These are phyloP conservation scores for Dissophora ornata DNA, from an alignment of 192 early-diverging fungal genomes.

Conservation along the genomic window DNA sequence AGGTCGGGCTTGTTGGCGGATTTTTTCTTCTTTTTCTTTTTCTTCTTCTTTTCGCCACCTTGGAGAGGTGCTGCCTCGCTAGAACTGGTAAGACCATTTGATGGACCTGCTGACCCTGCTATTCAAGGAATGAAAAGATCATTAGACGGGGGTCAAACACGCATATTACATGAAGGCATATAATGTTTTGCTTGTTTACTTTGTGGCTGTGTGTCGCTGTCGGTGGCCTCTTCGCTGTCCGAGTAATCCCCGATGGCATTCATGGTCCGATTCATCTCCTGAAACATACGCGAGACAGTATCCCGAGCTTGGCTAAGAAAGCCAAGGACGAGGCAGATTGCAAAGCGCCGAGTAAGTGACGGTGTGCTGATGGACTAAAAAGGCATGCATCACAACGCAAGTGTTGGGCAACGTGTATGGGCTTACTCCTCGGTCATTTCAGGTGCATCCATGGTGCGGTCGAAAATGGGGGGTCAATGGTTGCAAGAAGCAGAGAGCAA, in stretches of 20 bases:
- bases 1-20: constrained; percentile 56
- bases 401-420: no score
- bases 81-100: background rate
- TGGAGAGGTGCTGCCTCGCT: background rate
- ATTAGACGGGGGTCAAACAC: background rate
- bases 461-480: background rate
- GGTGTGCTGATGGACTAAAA: no score
- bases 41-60: constrained; percentile 20
- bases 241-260: constrained; percentile 28
- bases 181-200: background rate
- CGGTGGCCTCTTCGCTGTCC: constrained; percentile 23
- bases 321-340: background rate
- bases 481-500: background rate
- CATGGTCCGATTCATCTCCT: constrained; percentile 32
- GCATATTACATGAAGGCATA: no score
- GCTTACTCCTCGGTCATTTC: constrained; percentile 31
- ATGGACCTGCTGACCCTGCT: background rate
- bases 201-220: constrained; percentile 3
- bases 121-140: background rate
- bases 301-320: constrained; percentile 34
- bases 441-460: constrained; percentile 18
- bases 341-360: no score
- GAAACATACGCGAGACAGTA: constrained; percentile 30
- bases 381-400: no score
- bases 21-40: constrained; percentile 61